Percentiles rank a stretch among this genome's conserved stretches.
phyloP scores from a whole-genome alignment of 1,284 basidiomycete genomes.

The Apiotrichum gracile region DNA sequence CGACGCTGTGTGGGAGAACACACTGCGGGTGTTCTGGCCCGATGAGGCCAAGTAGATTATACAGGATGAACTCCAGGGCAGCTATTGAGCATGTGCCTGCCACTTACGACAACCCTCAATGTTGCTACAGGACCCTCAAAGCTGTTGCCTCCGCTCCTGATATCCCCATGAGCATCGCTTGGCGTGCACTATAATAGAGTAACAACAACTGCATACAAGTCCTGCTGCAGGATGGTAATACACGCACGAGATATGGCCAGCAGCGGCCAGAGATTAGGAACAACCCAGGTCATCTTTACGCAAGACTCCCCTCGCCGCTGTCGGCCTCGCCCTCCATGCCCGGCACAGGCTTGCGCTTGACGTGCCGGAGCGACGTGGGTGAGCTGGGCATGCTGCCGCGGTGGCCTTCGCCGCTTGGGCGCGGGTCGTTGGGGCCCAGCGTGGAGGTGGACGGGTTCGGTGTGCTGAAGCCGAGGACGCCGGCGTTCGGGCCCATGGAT shows the following conservation, averaged over 20 bases:
- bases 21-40: conserved; percentile 56
- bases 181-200: no score
- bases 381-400: conserved; percentile 5
- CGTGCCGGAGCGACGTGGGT: conserved; percentile 7
- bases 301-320: not conserved
- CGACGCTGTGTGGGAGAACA: conserved; percentile 62
- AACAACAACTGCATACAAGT: no score
- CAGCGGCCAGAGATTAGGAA: no score
- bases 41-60: conserved; percentile 4
- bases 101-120: no score
- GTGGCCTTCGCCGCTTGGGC: not conserved
- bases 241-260: no score
- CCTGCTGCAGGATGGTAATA: no score
- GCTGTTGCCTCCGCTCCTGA: no score
- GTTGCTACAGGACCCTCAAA: no score
- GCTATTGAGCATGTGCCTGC: no score
- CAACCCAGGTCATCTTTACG: no score
- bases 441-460: not conserved
- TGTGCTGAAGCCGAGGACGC: not conserved
- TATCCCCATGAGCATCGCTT: no score
- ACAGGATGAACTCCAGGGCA: not conserved
- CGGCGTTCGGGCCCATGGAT: not conserved
- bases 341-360: conserved; percentile 25
- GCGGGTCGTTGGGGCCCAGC: not conserved
- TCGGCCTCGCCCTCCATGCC: conserved; percentile 4